Evolutionary conservation across 2,329 filamentous ascomycete species (phyloP), one percentile per base, ranked within the genome.

Genomic region (Tolypocladium paradoxum): DNA sequence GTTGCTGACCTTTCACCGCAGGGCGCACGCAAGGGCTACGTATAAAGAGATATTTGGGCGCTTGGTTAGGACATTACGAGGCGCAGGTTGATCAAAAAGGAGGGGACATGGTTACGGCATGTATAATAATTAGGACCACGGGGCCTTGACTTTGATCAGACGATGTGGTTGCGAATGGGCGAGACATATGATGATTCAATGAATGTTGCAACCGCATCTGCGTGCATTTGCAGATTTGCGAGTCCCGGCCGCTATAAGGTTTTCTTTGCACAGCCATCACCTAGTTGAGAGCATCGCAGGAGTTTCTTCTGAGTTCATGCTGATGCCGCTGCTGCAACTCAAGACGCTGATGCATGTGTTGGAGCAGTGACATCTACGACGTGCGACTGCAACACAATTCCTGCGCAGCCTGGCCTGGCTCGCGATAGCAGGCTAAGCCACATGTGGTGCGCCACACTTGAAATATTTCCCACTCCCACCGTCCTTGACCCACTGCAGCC

Each of bases 21-120:
- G 78, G 82, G 83, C 53, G 83, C 83, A 51, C 76, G 83, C 62
- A 86, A 86, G 73, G 83, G 82, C 56, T 86, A 86, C 65, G 83
- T 86, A 72, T 84, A 69, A 80, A 73, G 18, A 18, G 31, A n/a
- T 36, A 11, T 50, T 35, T 36, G 20, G 11, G 24, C 22, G 40
- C 20, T 22, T 36, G 11, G 37, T 7, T 24, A 16, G 38, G 24
- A n/a, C 18, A 34, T 29, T 22, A n/a, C 36, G 49, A 50, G 36
- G 48, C 48, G 48, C 24, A 31, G 22, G 48, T 29, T 38, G 34
- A 29, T 49, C 20, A 24, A 38, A 49, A 49, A 20, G 16, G 24
- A 49, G 48, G 48, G 22, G 16, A 49, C 35, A 49, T 29, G 35
- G 35, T 29, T 38, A 49, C 27, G 35, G 24, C 48, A 49, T 49